Evolutionary conservation across 2,329 filamentous ascomycete species (phyloP).

Genomic region (Thyridium curvatum): DNA sequence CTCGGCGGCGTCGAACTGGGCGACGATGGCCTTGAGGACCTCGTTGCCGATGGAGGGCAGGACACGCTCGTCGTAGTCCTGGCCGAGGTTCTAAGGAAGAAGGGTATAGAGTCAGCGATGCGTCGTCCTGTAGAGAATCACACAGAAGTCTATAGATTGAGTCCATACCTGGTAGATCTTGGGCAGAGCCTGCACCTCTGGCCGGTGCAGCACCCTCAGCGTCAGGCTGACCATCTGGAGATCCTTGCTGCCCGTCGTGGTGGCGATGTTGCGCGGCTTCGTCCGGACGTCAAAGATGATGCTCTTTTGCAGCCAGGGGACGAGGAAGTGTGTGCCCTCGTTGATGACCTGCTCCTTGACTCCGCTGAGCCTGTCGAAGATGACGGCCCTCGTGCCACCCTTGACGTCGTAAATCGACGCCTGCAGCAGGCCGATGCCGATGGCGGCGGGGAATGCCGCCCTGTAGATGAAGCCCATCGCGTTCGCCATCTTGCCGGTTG

Average conservation of each 20-base stretch:
- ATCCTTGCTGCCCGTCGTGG: conserved; percentile 97
- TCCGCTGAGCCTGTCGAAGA: conserved; percentile 89
- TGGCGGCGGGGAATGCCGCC: conserved; percentile 65
- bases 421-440: conserved; percentile 62
- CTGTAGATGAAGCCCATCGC: conserved; percentile 57
- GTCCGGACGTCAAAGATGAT: conserved; percentile 97
- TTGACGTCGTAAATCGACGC: conserved; percentile 94
- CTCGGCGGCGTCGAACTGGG: conserved; percentile 97
- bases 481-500: conserved; percentile 40
- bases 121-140: background rate
- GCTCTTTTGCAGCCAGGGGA: conserved; percentile 92
- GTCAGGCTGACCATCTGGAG: conserved; percentile 99
- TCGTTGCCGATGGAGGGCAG: conserved; percentile 98
- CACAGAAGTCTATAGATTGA: background rate
- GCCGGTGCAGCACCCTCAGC: conserved; percentile 87
- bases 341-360: conserved; percentile 90
- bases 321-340: conserved; percentile 93
- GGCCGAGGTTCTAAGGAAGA: conserved; percentile 77
- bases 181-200: conserved; percentile 85
- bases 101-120: conserved; percentile 1
- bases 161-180: conserved; percentile 91
- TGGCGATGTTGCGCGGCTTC: conserved; percentile 94
- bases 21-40: conserved; percentile 96
- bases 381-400: conserved; percentile 89
- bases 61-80: conserved; percentile 97